Conservation (phyloP, 208 protist species). For the Naegleria lovaniensis region DNA sequence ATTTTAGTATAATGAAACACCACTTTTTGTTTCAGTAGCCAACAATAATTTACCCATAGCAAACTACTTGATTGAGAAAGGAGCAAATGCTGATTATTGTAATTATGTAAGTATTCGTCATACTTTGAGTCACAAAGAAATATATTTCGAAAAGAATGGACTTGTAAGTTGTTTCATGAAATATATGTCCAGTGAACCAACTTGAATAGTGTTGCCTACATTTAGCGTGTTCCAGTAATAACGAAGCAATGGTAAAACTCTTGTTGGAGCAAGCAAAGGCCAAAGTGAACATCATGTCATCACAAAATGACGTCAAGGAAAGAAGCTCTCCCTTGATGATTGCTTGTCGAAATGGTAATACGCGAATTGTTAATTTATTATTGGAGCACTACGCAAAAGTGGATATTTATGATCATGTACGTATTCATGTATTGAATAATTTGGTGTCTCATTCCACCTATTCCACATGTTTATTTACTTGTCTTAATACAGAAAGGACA, state of each 20-base stretch:
- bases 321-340: not conserved
- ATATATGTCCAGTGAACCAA: no score
- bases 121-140: not conserved
- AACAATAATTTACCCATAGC: not conserved
- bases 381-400: not conserved
- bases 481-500: not conserved
- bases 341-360: not conserved
- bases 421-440: no score
- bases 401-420: not conserved
- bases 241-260: not conserved
- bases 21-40: not conserved
- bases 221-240: not conserved
- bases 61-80: not conserved
- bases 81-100: not conserved
- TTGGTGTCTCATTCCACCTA: no score
- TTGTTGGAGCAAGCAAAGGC: not conserved
- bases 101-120: not conserved
- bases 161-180: not conserved
- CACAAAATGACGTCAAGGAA: not conserved
- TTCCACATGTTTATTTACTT: no score
- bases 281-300: not conserved
- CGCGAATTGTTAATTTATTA: not conserved
- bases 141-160: not conserved
- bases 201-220: not conserved
- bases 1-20: not conserved